Percentiles rank a stretch among this genome's conserved stretches.
Conservation (phyloP, 2,329 filamentous ascomycete species). For the Nakataea oryzae region DNA sequence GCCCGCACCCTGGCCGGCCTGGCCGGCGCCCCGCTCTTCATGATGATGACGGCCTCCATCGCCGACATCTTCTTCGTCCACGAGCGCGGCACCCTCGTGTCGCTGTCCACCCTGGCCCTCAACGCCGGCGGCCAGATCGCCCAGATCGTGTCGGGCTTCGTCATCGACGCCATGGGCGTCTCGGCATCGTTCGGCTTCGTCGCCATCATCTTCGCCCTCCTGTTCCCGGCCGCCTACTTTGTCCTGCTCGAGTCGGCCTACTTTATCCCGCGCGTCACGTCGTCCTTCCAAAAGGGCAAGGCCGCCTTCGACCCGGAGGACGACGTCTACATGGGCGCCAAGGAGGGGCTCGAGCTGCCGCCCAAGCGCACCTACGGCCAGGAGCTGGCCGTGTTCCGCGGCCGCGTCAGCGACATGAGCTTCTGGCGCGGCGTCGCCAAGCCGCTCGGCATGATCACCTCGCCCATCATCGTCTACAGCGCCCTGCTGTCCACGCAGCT, state of each 20-base stretch:
- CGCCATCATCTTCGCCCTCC: slow-evolving; percentile 3
- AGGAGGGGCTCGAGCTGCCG: not conserved
- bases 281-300: not conserved
- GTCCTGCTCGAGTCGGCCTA: slow-evolving; percentile 4
- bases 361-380: slow-evolving; percentile 1
- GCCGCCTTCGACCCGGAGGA: not conserved
- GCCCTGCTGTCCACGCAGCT: not conserved
- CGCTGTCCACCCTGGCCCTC: slow-evolving; percentile 1
- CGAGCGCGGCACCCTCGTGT: slow-evolving; percentile 2
- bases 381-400: slow-evolving; percentile 2
- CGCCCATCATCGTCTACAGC: slow-evolving; percentile 2
- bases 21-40: slow-evolving; percentile 2
- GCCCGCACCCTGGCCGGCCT: slow-evolving; percentile 2
- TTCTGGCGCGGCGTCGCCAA: slow-evolving; percentile 3
- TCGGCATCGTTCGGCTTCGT: slow-evolving; percentile 1
- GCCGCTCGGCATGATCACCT: slow-evolving; percentile 3
- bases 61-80: slow-evolving; percentile 5
- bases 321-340: not conserved
- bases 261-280: not conserved
- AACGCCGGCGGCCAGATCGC: not conserved
- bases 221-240: slow-evolving; percentile 2
- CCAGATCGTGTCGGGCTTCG: slow-evolving; percentile 3
- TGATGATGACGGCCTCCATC: not conserved
- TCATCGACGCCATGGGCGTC: slow-evolving; percentile 4
- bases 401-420: slow-evolving; percentile 3